phyloP scores from a whole-genome alignment of 257 asterid species.

The Rehmannia glutinosa region DNA sequence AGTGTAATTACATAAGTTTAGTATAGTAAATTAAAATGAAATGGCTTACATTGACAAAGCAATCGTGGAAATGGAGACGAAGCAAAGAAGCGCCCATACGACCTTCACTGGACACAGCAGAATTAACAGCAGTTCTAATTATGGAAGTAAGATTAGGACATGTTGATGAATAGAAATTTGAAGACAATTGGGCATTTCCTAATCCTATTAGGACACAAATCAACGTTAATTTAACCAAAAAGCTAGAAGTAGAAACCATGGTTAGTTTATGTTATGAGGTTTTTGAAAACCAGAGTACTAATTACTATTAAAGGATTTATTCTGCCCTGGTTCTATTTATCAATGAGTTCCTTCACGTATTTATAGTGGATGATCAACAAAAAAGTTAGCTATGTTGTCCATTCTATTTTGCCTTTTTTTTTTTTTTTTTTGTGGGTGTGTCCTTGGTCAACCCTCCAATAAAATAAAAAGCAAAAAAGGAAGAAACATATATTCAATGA shows the following conservation, averaged over 20 bases:
- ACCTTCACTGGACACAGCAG: slow-evolving; percentile 37
- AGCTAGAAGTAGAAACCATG: slow-evolving; percentile 11
- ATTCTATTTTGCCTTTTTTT: background rate
- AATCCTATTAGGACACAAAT: slow-evolving; percentile 30
- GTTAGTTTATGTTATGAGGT: too few species aligned
- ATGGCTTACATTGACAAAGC: slow-evolving; percentile 44
- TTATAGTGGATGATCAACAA: slow-evolving; percentile 27
- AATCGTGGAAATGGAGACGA: slow-evolving; percentile 59
- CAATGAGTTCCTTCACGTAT: slow-evolving; percentile 17
- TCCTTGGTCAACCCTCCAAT: slow-evolving; percentile 26
- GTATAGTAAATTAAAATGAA: too few species aligned
- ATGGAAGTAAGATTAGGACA: slow-evolving; percentile 48
- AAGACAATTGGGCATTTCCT: slow-evolving; percentile 42
- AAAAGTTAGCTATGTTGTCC: background rate
- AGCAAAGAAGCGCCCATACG: slow-evolving; percentile 65
- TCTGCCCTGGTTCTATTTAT: background rate
- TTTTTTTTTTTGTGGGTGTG: background rate
- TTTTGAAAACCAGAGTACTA: too few species aligned
- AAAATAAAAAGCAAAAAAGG: too few species aligned
- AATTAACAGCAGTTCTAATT: slow-evolving; percentile 34
- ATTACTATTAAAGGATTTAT: too few species aligned
- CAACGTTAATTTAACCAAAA: slow-evolving; percentile 14
- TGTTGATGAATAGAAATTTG: slow-evolving; percentile 46
- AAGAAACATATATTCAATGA: too few species aligned
- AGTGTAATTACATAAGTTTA: too few species aligned